A percentile compares a stretch with the other conserved stretches of the same genome.
Evolutionary conservation across 2,329 filamentous ascomycete genomes (phyloP).

Genomic region (Venturia aucupariae): DNA sequence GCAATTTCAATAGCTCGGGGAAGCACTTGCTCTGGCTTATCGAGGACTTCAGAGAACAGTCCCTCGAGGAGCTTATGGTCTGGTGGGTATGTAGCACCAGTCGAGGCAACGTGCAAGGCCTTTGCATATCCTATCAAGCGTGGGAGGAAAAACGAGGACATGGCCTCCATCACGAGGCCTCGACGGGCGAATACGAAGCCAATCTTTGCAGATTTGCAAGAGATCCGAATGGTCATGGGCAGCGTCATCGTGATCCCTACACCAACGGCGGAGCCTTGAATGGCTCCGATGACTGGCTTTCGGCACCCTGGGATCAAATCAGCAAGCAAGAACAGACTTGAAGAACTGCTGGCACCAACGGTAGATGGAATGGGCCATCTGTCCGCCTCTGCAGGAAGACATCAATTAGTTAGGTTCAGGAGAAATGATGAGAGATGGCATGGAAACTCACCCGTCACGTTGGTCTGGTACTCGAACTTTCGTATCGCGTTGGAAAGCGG

Average conservation of each 20-base stretch:
- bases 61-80: constrained; percentile 43
- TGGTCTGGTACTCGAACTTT: constrained; percentile 17
- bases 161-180: constrained; percentile 64
- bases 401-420: neutral
- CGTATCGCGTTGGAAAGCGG: constrained; percentile 19
- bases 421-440: neutral
- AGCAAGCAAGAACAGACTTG: neutral
- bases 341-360: constrained; percentile 18
- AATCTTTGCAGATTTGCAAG: constrained; percentile 51
- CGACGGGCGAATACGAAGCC: constrained; percentile 66
- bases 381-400: constrained; percentile 29
- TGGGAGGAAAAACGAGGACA: constrained; percentile 62
- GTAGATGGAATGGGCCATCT: constrained; percentile 43
- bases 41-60: constrained; percentile 58
- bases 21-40: constrained; percentile 50
- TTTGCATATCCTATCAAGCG: constrained; percentile 55
- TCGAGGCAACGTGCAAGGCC: constrained; percentile 58
- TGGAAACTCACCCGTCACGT: constrained; percentile 2
- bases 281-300: constrained; percentile 47
- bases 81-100: constrained; percentile 50
- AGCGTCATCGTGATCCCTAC: constrained; percentile 53
- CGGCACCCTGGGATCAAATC: constrained; percentile 29
- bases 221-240: constrained; percentile 47
- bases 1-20: constrained; percentile 57
- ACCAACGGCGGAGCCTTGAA: constrained; percentile 48